These are phyloP conservation scores for Kwoniella pini DNA, from an alignment of 768 basidiomycete genomes.

Conservation along the genomic window DNA sequence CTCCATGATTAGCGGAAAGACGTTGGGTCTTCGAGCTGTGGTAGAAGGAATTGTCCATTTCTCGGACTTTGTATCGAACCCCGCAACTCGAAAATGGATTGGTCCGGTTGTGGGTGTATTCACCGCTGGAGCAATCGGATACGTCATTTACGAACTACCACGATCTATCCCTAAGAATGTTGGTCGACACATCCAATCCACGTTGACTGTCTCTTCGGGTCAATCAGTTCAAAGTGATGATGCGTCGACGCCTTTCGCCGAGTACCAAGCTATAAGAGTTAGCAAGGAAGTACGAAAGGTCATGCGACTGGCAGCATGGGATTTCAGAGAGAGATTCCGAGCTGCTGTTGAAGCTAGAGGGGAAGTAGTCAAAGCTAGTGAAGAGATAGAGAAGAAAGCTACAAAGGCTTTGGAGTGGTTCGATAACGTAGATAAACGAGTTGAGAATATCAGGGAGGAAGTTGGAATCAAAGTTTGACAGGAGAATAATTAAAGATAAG, in stretches of 20 bases:
- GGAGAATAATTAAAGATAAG: no score
- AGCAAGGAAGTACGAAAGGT: conserved; percentile 89
- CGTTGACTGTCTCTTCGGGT: conserved; percentile 58
- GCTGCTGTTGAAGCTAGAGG: conserved; percentile 75
- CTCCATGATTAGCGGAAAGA: conserved; percentile 84
- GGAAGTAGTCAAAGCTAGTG: conserved; percentile 73
- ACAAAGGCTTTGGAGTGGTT: conserved; percentile 73
- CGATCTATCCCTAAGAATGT: conserved; percentile 83
- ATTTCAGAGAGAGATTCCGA: conserved; percentile 77
- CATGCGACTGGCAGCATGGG: conserved; percentile 84
- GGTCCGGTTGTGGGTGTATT: conserved; percentile 79
- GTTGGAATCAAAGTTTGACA: conserved; percentile 35
- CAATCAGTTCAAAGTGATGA: conserved; percentile 24
- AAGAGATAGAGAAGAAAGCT: conserved; percentile 73
- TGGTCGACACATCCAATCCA: conserved; percentile 74
- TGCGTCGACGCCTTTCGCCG: conserved; percentile 63
- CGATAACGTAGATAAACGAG: conserved; percentile 60
- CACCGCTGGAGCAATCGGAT: conserved; percentile 54
- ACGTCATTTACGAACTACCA: conserved; percentile 84
- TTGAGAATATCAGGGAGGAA: conserved; percentile 49
- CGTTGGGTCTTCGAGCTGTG: conserved; percentile 70
- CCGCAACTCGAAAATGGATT: conserved; percentile 73
- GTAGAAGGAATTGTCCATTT: conserved; percentile 77
- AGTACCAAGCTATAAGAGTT: conserved; percentile 69
- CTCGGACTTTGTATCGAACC: conserved; percentile 76